A percentile compares a stretch with the other conserved stretches of the same genome.
Evolutionary conservation across 2,329 filamentous ascomycete genomes (phyloP).

Genomic region (Shiraia bambusicola): DNA sequence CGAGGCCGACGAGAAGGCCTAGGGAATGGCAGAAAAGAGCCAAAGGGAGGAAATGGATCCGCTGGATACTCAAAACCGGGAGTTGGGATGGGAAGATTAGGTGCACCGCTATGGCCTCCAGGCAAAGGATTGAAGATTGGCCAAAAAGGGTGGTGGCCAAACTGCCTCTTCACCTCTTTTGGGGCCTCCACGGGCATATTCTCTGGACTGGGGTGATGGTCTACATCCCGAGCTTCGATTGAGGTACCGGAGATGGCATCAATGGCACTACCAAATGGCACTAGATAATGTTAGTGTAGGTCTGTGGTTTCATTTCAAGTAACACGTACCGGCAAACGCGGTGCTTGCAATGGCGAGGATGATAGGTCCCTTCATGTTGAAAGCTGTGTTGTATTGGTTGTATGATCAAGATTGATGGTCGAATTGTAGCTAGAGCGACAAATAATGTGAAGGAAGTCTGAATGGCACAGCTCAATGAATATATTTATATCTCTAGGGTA

Average conservation of each 20-base stretch:
- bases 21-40: neutral
- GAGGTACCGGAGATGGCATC: constrained; percentile 17
- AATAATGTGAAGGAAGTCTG: constrained; percentile 1
- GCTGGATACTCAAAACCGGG: too few species aligned
- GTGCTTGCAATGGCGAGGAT: constrained; percentile 17
- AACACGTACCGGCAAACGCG: constrained; percentile 18
- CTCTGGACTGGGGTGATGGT: constrained; percentile 1
- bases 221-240: constrained; percentile 6
- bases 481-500: constrained; percentile 14
- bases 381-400: neutral
- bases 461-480: constrained; percentile 19
- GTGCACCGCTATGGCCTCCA: neutral
- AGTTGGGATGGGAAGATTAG: neutral
- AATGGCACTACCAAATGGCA: constrained; percentile 13
- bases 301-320: neutral
- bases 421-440: neutral
- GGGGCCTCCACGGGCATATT: neutral
- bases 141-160: too few species aligned
- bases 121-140: too few species aligned
- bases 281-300: constrained; percentile 5
- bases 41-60: neutral
- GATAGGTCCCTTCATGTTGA: too few species aligned
- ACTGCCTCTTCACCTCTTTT: too few species aligned
- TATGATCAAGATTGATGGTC: neutral
- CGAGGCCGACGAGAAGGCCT: neutral